phyloP scores from a whole-genome alignment of 2,329 filamentous ascomycete genomes.

The Dothistroma septosporum region DNA sequence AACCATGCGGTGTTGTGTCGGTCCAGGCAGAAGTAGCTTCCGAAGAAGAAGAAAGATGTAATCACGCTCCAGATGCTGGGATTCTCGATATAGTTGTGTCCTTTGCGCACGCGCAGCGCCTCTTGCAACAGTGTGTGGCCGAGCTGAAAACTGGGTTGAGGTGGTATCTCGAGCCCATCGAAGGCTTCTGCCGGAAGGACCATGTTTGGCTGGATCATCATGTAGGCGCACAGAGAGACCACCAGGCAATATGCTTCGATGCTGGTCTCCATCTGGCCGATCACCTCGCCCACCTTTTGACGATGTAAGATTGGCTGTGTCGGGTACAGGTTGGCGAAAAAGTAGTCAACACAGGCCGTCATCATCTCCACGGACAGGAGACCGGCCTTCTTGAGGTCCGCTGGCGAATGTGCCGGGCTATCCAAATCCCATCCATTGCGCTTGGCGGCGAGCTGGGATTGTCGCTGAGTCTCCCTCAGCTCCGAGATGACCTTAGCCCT shows the following conservation, averaged over 20 bases:
- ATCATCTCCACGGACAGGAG: slow-evolving; percentile 50
- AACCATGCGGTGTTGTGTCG: slow-evolving; percentile 60
- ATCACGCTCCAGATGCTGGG: slow-evolving; percentile 55
- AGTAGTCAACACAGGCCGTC: slow-evolving; percentile 56
- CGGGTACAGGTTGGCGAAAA: slow-evolving; percentile 60
- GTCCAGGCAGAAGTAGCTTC: slow-evolving; percentile 59
- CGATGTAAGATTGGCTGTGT: slow-evolving; percentile 59
- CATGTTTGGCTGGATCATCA: slow-evolving; percentile 50
- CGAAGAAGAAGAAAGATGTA: slow-evolving; percentile 60
- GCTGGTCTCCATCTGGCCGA: slow-evolving; percentile 49
- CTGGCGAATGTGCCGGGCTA: slow-evolving; percentile 38
- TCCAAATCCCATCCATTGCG: slow-evolving; percentile 39
- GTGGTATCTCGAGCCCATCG: slow-evolving; percentile 48
- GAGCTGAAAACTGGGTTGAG: slow-evolving; percentile 42
- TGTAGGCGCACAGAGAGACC: slow-evolving; percentile 48
- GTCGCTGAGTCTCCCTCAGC: slow-evolving; percentile 51
- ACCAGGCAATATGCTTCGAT: slow-evolving; percentile 58
- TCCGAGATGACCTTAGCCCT: slow-evolving; percentile 61
- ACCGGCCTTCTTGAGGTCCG: slow-evolving; percentile 46
- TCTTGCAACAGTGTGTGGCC: slow-evolving; percentile 58
- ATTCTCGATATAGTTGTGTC: slow-evolving; percentile 56
- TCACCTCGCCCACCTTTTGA: slow-evolving; percentile 49
- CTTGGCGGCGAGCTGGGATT: slow-evolving; percentile 43
- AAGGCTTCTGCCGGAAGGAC: slow-evolving; percentile 39
- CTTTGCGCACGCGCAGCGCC: slow-evolving; percentile 53